A percentile compares a stretch with the other conserved stretches of the same genome.
These are phyloP conservation scores for Mortierella sp. DNA, from an alignment of 371 early-diverging fungal genomes.

Conservation along the genomic window DNA sequence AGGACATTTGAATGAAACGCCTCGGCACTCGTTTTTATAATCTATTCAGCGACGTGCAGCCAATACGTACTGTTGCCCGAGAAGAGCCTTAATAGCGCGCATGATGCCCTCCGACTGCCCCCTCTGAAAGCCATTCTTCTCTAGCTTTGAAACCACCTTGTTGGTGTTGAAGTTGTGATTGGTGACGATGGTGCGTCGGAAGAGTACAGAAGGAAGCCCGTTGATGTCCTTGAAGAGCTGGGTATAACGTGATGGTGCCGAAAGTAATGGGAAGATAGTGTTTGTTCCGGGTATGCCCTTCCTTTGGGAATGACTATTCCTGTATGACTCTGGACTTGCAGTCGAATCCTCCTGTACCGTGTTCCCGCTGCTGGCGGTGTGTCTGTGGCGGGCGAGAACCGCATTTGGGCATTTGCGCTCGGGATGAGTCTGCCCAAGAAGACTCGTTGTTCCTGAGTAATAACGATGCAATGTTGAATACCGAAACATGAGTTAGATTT, in stretches of 20 bases:
- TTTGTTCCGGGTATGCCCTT: neutral
- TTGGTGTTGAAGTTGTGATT: constrained; percentile 80
- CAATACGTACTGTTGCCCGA: constrained; percentile 38
- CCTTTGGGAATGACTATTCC: neutral
- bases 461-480: neutral
- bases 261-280: constrained; percentile 19
- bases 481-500: neutral
- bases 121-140: constrained; percentile 72
- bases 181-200: constrained; percentile 40
- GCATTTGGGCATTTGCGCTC: constrained; percentile 22
- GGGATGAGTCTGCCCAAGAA: constrained; percentile 15
- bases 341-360: constrained; percentile 28
- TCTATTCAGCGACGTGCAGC: too few relatives aligned
- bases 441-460: constrained; percentile 8
- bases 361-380: constrained; percentile 12
- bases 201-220: constrained; percentile 14
- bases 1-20: too few relatives aligned
- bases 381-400: constrained; percentile 18
- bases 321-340: constrained; percentile 5
- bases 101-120: constrained; percentile 80
- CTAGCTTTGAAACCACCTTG: constrained; percentile 70
- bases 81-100: constrained; percentile 71
- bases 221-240: constrained; percentile 17
- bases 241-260: constrained; percentile 34
- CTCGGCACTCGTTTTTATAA: too few relatives aligned